Base-by-base conservation (phyloP, 129 eudicot genomes). In the Cynara cardunculus region DNA sequence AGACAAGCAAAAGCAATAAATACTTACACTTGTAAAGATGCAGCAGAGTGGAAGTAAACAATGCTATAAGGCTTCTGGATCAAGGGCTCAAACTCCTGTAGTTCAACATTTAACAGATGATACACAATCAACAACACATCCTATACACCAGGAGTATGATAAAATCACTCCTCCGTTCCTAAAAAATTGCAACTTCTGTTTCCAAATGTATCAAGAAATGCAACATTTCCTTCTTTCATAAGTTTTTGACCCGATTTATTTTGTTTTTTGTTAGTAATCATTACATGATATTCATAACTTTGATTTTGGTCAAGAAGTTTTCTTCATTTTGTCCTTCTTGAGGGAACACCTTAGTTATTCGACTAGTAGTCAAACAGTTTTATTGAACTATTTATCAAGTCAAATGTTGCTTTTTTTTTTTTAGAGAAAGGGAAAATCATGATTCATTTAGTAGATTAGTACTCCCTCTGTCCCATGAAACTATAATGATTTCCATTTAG, bases 11-110 rank as follows among this genome's bases (percentile, higher is more conserved):
- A 75, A 14, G 68, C 18, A 64, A 39, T 32, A 53, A 74, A 79
- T 79, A 81, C 92, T 83, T 71, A 91, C 98, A 84, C 79, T 78
- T 94, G 97, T 86, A 94, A 81, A 72, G 97, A 87, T 84, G 97
- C 96, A 8, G 98, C 97, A 25, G 96, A 94, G 84, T 94, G 98
- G 75, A 94, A 85, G 87, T 91, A 94, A 72, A 94, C 98, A 75
- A 94, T 90, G 22, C 91, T 74, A 69, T 87, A 94, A 24, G 97
- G 95, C 87, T 89, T 94, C 90, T 94, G 98, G 74, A 90, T 94
- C 86, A 94, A 53, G 32, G 97, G 94, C 79, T 94, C 98, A 71
- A 91, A 94, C 88, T 94, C 96, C 97, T 94, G 92, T 77, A 87
- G 73, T 31, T 64, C 75, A 88, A 81, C 44, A 68, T 71, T 61